Evolutionary conservation across 306 rosid species (phyloP).

Genomic region (Mucuna pruriens): DNA sequence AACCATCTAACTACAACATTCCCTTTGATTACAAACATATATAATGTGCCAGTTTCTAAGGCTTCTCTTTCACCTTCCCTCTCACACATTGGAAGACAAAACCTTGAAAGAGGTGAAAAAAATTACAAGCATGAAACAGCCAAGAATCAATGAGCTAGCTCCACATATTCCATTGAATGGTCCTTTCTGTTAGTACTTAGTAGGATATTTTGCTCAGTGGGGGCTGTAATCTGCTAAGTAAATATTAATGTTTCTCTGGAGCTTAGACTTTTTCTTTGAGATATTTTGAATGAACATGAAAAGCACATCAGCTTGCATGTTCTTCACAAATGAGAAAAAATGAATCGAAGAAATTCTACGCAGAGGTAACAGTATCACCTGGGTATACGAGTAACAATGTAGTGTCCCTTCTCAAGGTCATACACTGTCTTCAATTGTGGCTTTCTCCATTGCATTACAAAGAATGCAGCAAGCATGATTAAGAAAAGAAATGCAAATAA

Average conservation of each 20-base stretch:
- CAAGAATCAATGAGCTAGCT: neutral
- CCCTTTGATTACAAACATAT: conserved; percentile 11
- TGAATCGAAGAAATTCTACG: neutral
- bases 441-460: conserved; percentile 51
- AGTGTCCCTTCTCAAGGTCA: conserved; percentile 68
- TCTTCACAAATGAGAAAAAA: neutral
- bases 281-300: conserved; percentile 12
- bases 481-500: conserved; percentile 56
- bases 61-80: conserved; percentile 2
- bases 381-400: conserved; percentile 56
- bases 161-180: neutral
- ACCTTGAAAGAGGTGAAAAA: neutral
- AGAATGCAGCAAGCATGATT: conserved; percentile 44
- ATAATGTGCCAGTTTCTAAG: conserved; percentile 4
- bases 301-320: neutral
- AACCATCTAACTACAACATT: neutral
- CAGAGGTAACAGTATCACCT: conserved; percentile 34
- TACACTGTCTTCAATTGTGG: conserved; percentile 62
- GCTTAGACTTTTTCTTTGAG: conserved; percentile 17
- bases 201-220: neutral
- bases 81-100: neutral
- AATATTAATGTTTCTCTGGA: neutral
- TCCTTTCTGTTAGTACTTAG: neutral
- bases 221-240: neutral
- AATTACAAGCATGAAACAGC: conserved; percentile 6